A percentile compares a stretch with the other conserved stretches of the same genome.
phyloP scores from a whole-genome alignment of 163 green algal genomes.

The Scenedesmus sp. region DNA sequence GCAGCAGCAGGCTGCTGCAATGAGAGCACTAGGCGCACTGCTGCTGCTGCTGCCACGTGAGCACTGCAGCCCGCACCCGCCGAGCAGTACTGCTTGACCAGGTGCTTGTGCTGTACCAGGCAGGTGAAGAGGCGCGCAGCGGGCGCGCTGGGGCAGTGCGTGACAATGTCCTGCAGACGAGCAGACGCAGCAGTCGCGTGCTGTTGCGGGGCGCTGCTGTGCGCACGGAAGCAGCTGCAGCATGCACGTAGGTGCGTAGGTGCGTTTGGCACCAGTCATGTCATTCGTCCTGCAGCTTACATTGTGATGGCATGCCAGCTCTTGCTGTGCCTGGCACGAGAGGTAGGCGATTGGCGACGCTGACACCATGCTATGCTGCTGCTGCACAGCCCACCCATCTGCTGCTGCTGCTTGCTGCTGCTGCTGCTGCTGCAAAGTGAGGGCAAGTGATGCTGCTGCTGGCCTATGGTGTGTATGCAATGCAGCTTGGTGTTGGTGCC shows the following conservation, averaged over 20 bases:
- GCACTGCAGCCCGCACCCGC: not conserved
- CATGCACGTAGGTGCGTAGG: not conserved
- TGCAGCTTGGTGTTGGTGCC: too few species aligned
- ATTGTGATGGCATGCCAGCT: too few species aligned
- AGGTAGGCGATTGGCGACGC: not conserved
- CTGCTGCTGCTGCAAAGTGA: too few species aligned
- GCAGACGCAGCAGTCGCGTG: not conserved
- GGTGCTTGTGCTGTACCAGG: constrained; percentile 7
- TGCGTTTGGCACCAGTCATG: too few species aligned
- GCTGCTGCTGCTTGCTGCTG: too few species aligned
- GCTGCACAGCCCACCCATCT: too few species aligned
- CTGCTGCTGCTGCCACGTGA: not conserved
- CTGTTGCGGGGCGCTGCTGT: not conserved
- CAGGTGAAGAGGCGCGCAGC: not conserved
- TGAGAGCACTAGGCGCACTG: too few species aligned
- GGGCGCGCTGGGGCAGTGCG: constrained; percentile 1
- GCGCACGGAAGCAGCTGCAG: not conserved
- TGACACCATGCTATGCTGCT: not conserved
- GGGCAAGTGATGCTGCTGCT: not conserved
- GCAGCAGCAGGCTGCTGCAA: too few species aligned
- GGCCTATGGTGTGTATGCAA: too few species aligned
- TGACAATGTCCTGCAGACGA: constrained; percentile 31
- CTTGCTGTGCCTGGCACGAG: too few species aligned
- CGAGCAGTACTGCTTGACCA: constrained; percentile 23
- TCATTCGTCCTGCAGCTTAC: too few species aligned